Conservation (phyloP, 2,329 filamentous ascomycete species). For the Colletotrichum horii region DNA sequence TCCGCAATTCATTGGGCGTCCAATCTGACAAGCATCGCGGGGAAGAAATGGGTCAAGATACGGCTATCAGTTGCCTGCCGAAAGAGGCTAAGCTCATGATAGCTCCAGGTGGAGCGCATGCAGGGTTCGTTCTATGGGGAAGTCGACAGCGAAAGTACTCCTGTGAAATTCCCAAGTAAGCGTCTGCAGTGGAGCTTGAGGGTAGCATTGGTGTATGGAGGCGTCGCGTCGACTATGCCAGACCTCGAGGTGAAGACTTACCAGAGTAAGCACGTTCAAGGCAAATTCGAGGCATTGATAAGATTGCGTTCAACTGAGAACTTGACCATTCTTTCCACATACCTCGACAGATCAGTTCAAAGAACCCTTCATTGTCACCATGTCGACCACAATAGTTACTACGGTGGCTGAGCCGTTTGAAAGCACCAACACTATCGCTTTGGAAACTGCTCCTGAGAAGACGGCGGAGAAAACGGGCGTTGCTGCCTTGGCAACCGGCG, state of each 20-base stretch:
- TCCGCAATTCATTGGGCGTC: not conserved
- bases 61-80: not conserved
- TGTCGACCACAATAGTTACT: not conserved
- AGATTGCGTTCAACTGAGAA: not conserved
- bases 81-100: not conserved
- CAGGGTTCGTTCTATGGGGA: not conserved
- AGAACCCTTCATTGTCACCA: not conserved
- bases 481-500: conserved; percentile 25
- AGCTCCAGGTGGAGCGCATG: not conserved
- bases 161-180: not conserved
- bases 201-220: not conserved
- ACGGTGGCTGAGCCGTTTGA: not conserved
- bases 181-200: not conserved
- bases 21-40: not conserved
- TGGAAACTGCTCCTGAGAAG: not conserved
- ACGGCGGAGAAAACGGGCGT: not conserved
- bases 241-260: not conserved
- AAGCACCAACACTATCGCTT: not conserved
- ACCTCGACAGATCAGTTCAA: not conserved
- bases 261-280: not conserved
- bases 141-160: not conserved
- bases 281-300: not conserved
- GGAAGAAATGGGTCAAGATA: not conserved
- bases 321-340: not conserved
- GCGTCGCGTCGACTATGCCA: not conserved